These are phyloP conservation scores for Thraustochytrium sp. DNA, from an alignment of 352 stramenopile species.

Conservation along the genomic window DNA sequence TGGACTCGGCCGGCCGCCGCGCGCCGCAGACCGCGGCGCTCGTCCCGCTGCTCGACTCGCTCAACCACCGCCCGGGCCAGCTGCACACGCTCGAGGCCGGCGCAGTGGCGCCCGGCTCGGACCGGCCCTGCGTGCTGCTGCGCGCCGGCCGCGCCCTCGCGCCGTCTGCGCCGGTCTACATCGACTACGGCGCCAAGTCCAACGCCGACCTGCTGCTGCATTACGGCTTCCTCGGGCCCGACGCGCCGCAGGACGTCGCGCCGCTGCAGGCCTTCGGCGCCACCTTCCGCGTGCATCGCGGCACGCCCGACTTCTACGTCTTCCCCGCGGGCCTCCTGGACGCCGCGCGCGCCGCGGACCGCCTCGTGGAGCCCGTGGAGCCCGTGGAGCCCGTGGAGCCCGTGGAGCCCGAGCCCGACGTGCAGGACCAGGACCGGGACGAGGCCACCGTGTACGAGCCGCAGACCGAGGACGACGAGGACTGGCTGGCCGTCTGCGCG, in stretches of 20 bases:
- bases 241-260: not conserved
- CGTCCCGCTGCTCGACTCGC: not conserved
- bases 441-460: too few relatives aligned
- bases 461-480: too few relatives aligned
- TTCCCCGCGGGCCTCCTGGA: not conserved
- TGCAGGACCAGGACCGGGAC: too few relatives aligned
- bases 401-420: too few relatives aligned
- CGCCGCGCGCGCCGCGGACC: not conserved
- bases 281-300: not conserved
- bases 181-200: conserved; percentile 17
- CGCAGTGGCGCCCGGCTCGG: too few relatives aligned
- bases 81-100: not conserved
- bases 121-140: not conserved
- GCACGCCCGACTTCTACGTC: not conserved
- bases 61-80: not conserved
- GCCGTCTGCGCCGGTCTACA: not conserved
- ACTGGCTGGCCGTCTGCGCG: too few relatives aligned
- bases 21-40: not conserved
- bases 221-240: not conserved
- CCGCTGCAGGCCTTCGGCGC: not conserved
- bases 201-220: not conserved
- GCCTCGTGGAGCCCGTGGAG: too few relatives aligned
- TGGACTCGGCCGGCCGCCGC: not conserved
- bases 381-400: too few relatives aligned
- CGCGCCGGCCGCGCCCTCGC: not conserved